phyloP scores from a whole-genome alignment of 2,329 filamentous ascomycete genomes.

The Chrysoporthe puriensis region DNA sequence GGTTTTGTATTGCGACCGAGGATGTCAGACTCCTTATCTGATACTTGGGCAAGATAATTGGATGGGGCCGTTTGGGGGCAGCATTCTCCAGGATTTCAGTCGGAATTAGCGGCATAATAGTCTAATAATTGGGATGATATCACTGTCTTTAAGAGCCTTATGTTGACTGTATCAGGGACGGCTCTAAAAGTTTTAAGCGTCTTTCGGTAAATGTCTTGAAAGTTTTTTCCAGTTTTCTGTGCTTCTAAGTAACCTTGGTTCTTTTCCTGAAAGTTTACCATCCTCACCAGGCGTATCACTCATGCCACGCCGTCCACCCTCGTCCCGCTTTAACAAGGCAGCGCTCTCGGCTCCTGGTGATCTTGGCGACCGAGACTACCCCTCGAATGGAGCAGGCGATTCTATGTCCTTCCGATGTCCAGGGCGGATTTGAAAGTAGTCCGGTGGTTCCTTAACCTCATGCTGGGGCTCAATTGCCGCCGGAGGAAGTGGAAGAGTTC shows the following conservation, averaged over 20 bases:
- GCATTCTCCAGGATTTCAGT: too few relatives aligned
- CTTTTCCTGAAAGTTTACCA: conserved; percentile 70
- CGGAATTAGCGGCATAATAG: too few relatives aligned
- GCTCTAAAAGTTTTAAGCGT: too few relatives aligned
- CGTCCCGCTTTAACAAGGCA: conserved; percentile 1
- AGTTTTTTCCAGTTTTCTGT: too few relatives aligned
- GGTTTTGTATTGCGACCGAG: too few relatives aligned
- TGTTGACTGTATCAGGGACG: too few relatives aligned
- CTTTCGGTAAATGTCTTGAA: too few relatives aligned
- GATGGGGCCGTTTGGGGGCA: too few relatives aligned
- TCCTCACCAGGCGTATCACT: conserved; percentile 45
- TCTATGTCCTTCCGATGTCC: conserved; percentile 11
- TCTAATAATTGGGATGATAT: too few relatives aligned
- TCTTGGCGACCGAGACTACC: conserved; percentile 25
- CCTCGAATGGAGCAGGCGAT: conserved; percentile 9
- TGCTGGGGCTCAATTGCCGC: conserved; percentile 14
- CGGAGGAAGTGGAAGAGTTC: conserved; percentile 31
- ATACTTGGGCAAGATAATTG: too few relatives aligned
- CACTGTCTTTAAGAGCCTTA: too few relatives aligned
- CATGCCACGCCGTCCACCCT: conserved; percentile 19
- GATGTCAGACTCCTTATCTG: too few relatives aligned
- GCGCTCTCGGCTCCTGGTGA: conserved; percentile 20
- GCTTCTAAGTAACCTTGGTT: conserved; percentile 38
- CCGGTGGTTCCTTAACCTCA: conserved; percentile 28
- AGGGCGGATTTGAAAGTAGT: conserved; percentile 33